These are phyloP conservation scores for Aspergillus sp. DNA, from an alignment of 2,329 filamentous ascomycete species.

Conservation along the genomic window DNA sequence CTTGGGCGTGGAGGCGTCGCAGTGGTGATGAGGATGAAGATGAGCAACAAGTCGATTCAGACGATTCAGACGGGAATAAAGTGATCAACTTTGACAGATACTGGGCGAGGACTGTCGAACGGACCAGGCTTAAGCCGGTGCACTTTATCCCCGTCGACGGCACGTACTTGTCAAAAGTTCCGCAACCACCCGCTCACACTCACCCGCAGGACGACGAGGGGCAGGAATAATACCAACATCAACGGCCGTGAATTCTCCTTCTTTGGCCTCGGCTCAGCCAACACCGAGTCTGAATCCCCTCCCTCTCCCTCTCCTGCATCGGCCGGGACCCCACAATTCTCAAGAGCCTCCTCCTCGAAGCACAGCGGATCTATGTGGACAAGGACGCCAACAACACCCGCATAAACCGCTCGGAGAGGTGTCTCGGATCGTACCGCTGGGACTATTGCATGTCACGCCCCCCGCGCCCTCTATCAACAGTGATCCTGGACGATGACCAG, in stretches of 20 bases:
- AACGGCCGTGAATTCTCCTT: too few relatives aligned
- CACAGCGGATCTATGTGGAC: slow-evolving; percentile 41
- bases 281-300: slow-evolving; percentile 32
- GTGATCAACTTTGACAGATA: slow-evolving; percentile 47
- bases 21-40: slow-evolving; percentile 27
- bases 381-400: slow-evolving; percentile 40
- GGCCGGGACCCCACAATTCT: slow-evolving; percentile 41
- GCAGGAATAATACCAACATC: too few relatives aligned
- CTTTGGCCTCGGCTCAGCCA: too few relatives aligned
- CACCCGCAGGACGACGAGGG: slow-evolving; percentile 27
- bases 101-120: slow-evolving; percentile 45
- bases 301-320: slow-evolving; percentile 40
- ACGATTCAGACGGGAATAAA: too few relatives aligned
- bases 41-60: neutral
- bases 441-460: slow-evolving; percentile 43
- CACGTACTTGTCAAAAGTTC: slow-evolving; percentile 70
- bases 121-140: slow-evolving; percentile 41
- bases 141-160: slow-evolving; percentile 70
- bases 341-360: slow-evolving; percentile 41
- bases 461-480: slow-evolving; percentile 58
- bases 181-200: slow-evolving; percentile 57
- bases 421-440: too few relatives aligned
- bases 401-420: too few relatives aligned
- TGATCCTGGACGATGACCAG: slow-evolving; percentile 56
- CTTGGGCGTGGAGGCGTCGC: slow-evolving; percentile 43